Conservation (phyloP, 768 basidiomycete species). For the Austroboletus eburneus region DNA sequence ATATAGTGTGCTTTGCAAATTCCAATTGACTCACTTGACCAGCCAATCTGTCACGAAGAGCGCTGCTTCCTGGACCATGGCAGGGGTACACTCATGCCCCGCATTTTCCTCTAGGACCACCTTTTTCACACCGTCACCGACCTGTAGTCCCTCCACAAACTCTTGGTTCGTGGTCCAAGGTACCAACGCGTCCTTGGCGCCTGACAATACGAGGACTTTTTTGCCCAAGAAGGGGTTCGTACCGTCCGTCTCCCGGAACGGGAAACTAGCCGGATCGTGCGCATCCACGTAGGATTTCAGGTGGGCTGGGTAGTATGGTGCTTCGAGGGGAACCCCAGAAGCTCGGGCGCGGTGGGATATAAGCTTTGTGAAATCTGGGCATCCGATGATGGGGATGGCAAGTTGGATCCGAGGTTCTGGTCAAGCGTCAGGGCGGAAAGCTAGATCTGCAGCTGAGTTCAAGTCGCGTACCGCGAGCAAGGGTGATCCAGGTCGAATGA, state of each 20-base stretch:
- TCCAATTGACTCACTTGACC: constrained; percentile 13
- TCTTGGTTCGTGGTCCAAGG: constrained; percentile 54
- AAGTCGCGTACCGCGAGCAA: constrained; percentile 40
- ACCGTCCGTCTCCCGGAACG: constrained; percentile 36
- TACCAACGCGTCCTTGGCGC: constrained; percentile 60
- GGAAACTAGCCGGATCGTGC: constrained; percentile 42
- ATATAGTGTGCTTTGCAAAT: too few species aligned
- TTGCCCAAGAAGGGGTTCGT: constrained; percentile 66
- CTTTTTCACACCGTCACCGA: constrained; percentile 58
- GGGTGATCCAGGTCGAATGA: constrained; percentile 74
- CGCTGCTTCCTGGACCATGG: constrained; percentile 53
- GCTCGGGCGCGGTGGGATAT: constrained; percentile 52
- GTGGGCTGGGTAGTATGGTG: constrained; percentile 55
- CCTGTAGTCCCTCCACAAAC: constrained; percentile 54
- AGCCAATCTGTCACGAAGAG: constrained; percentile 27
- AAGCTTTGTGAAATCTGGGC: constrained; percentile 62
- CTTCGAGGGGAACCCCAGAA: constrained; percentile 38
- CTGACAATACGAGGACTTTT: constrained; percentile 69
- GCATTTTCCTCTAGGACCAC: constrained; percentile 50
- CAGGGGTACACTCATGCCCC: constrained; percentile 58
- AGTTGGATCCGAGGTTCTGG: constrained; percentile 41
- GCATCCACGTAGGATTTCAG: constrained; percentile 39
- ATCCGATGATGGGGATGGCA: constrained; percentile 43
- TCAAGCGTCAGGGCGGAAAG: neutral
- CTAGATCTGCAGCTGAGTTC: neutral